These are phyloP conservation scores for Solanum hybrid DNA, from an alignment of 305 asterid species.

Conservation along the genomic window DNA sequence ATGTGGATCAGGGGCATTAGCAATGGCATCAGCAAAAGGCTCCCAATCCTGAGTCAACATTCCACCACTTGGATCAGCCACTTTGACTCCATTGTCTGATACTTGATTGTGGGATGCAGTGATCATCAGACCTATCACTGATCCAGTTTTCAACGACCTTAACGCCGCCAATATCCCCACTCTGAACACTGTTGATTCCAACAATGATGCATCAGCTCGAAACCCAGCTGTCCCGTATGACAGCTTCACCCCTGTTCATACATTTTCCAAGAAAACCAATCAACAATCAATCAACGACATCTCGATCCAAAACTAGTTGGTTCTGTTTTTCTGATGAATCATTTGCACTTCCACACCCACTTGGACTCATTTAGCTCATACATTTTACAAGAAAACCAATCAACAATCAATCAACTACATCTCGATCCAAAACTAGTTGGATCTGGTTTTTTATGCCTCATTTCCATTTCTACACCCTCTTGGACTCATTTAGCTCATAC, in stretches of 20 bases:
- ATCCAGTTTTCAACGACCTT: conserved; percentile 60
- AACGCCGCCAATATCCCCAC: conserved; percentile 81
- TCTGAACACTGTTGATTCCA: conserved; percentile 71
- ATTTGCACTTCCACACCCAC: no score
- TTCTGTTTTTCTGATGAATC: no score
- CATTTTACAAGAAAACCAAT: no score
- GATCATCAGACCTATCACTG: conserved; percentile 74
- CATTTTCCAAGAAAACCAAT: not conserved
- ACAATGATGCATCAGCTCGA: conserved; percentile 60
- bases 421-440: no score
- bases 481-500: no score
- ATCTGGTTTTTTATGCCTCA: no score
- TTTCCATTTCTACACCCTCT: no score
- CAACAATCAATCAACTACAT: no score
- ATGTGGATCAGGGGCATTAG: conserved; percentile 56
- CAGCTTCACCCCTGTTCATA: conserved; percentile 42
- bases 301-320: no score
- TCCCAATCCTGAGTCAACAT: conserved; percentile 96
- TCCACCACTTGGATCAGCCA: conserved; percentile 82
- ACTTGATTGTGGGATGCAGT: conserved; percentile 84
- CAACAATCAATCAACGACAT: no score
- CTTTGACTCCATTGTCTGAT: conserved; percentile 78
- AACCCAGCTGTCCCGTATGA: conserved; percentile 92
- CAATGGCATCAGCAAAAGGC: conserved; percentile 68
- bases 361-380: no score